Base-by-base conservation (phyloP, 352 stramenopile species). In the Globisporangium parvum region DNA sequence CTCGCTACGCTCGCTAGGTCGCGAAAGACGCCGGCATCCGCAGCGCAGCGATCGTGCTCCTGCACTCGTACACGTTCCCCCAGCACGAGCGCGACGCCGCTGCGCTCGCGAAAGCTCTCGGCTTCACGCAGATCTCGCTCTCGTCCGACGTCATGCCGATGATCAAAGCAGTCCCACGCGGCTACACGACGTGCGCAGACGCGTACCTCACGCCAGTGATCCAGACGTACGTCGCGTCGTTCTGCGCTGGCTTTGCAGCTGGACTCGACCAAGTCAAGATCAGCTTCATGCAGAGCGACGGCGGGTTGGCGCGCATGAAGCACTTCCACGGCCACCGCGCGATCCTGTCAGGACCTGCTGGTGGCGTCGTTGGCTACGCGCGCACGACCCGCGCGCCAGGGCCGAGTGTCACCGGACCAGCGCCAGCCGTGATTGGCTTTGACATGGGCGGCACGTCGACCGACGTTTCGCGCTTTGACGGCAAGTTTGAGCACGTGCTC, bases 371-470 rank as follows among this genome's bases (percentile, higher is more conserved):
- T n/a, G 97, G 97, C 28, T 99, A 99, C 67, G 97, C 96, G 10
- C 94, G 97, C 52, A 98, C 95, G 2, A 95, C 86, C 5, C 18
- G 0, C 70, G 80, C 11, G 78, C 77, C 26, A 67, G 71, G 51
- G 53, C 47, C 1, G 56, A 69, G 3, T 10, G 31, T 6, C 2
- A 44, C 51, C 26, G 56, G 57, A 9, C 48, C 55, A 18, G 45
- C 72, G 51, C 73, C 79, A 18, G 75, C 80, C 0, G 80, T 91
- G 23, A 99, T 99, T 62, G 97, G 97, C 21, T 99, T 99, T 70
- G 97, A 99, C 71, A 99, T 99, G 97, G 97, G 97, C 35, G 97
- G 97, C 2, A 99, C 97, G 1, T 98, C 87, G 17, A 99, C 96
- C 0, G 97, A 99, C 65, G 96, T 99, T 1, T 98, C 93, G 1